phyloP scores from a whole-genome alignment of 768 basidiomycete genomes.

The Termitomyces sp. region DNA sequence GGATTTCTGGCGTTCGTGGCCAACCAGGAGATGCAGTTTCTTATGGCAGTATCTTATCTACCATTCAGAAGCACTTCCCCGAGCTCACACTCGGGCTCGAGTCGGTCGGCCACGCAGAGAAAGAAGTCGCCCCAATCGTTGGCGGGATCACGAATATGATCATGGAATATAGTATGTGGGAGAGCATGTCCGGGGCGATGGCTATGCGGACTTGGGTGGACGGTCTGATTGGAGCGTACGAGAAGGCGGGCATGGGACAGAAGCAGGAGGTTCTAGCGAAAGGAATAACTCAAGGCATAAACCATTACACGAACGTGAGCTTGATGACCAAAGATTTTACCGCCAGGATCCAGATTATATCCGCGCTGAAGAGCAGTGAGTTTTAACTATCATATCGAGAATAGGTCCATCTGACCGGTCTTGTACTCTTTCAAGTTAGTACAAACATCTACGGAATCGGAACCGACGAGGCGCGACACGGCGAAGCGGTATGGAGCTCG shows the following conservation, averaged over 20 bases:
- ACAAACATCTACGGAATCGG: conserved; percentile 45
- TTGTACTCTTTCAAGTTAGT: conserved; percentile 38
- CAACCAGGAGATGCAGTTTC: conserved; percentile 57
- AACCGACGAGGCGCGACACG: conserved; percentile 48
- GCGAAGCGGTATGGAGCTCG: conserved; percentile 53
- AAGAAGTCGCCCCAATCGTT: conserved; percentile 48
- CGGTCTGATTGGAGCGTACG: conserved; percentile 41
- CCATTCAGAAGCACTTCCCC: conserved; percentile 52
- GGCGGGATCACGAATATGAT: conserved; percentile 56
- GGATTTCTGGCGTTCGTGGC: conserved; percentile 42
- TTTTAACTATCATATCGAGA: conserved; percentile 1
- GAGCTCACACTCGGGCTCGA: conserved; percentile 44
- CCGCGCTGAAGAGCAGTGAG: conserved; percentile 50
- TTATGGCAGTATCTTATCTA: conserved; percentile 40
- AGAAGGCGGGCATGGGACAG: conserved; percentile 26
- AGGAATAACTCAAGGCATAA: conserved; percentile 51
- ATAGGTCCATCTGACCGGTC: conserved; percentile 5
- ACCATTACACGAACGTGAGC: conserved; percentile 46
- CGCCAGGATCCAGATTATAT: conserved; percentile 52
- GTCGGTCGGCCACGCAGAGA: conserved; percentile 43
- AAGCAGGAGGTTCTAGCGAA: conserved; percentile 43
- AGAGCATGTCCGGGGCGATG: conserved; percentile 55
- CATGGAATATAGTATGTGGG: conserved; percentile 55
- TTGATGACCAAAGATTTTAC: conserved; percentile 56
- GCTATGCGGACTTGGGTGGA: conserved; percentile 57